These are phyloP conservation scores for Tetrahymena borealis DNA, from an alignment of 73 alveolate genomes.

Conservation along the genomic window DNA sequence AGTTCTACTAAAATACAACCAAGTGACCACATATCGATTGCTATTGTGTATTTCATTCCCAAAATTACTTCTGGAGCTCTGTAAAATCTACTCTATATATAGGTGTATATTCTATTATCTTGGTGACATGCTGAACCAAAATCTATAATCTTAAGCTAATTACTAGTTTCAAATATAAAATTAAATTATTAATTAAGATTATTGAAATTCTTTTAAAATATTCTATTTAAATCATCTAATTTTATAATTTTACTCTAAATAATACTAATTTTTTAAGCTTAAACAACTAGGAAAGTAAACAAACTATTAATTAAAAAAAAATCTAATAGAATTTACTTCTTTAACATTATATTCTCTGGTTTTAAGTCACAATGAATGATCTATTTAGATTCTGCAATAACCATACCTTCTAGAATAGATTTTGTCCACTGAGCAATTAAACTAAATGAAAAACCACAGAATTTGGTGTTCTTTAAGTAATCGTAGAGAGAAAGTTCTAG, in stretches of 20 bases:
- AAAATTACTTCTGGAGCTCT: constrained; percentile 45
- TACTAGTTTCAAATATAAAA: neutral
- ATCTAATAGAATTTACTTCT: too few species aligned
- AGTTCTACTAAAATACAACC: constrained; percentile 41
- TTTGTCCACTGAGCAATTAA: constrained; percentile 10
- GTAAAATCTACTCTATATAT: constrained; percentile 27
- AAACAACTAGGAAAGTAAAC: too few species aligned
- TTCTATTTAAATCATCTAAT: too few species aligned
- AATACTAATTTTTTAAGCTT: too few species aligned
- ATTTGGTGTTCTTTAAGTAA: neutral
- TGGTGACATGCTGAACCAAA: constrained; percentile 38
- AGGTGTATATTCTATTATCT: constrained; percentile 9
- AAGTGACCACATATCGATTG: constrained; percentile 40
- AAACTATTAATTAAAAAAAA: too few species aligned
- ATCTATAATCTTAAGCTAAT: constrained; percentile 21
- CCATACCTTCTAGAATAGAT: constrained; percentile 9
- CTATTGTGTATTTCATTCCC: neutral
- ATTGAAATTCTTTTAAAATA: too few species aligned
- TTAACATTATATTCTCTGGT: constrained; percentile 42
- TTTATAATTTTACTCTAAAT: too few species aligned
- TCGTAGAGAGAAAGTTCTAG: constrained; percentile 4
- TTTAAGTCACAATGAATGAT: constrained; percentile 41
- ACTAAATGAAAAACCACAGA: constrained; percentile 21
- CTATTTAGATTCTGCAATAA: constrained; percentile 27
- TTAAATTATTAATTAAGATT: neutral